Evolutionary conservation across 2,329 filamentous ascomycete species (phyloP), one percentile per base, ranked within the genome.

Genomic region (Colletotrichum tropicicola): DNA sequence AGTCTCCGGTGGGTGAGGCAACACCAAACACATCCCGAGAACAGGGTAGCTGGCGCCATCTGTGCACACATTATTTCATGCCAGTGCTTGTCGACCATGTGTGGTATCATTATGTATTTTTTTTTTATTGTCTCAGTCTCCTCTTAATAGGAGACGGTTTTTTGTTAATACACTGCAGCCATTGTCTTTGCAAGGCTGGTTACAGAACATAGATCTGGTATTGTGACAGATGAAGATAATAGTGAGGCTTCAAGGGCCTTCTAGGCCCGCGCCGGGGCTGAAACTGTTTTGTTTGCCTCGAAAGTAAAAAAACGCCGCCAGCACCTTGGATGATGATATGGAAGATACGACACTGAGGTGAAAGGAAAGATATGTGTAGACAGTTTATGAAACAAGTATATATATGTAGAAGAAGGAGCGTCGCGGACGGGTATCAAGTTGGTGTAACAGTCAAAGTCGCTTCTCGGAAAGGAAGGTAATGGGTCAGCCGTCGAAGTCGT

Each of bases 371-470:
- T 19, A 43, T n/a, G 12, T 39, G 43, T 48, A 41, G 41, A 25
- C 28, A 25, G 17, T 23, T 19, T 35, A 17, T 55, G 35, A 56
- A 60, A 39, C 32, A 49, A 55, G 35, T 49, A 27, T 17, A 37
- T 21, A 27, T n/a, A n/a, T n/a, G 41, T n/a, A 59, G 37, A 48
- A 60, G 48, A 52, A 43, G 51, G 59, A 66, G 63, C 48, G 63
- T 64, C 53, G 51, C 63, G 59, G 59, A 64, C 63, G 63, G 63
- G 63, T 66, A 66, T 66, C 59, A 64, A 63, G 57, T 37, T 41
- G 28, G 47, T 48, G 39, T 37, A 51, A 63, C 19, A 43, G 37
- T 55, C 41, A 47, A 48, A 39, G 23, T 21, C 39, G 52, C 63
- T 66, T 66, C 45, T 64, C 35, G 39, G 30, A 58, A 66, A 64